Evolutionary conservation across 768 basidiomycete species (phyloP).

Genomic region (Sarcodon sp.): DNA sequence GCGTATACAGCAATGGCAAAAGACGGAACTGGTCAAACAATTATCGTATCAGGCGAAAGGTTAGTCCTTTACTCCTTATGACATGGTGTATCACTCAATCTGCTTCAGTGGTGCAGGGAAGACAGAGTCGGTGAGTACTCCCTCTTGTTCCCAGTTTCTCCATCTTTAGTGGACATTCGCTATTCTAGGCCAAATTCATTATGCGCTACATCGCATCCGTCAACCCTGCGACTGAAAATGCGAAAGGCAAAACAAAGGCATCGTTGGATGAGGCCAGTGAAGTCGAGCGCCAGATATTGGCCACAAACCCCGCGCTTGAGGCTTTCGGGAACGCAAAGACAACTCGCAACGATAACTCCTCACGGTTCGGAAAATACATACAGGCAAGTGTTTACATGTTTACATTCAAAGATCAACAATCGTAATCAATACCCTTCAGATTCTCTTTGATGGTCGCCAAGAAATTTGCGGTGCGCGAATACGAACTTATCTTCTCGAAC

Average conservation of each 20-base stretch:
- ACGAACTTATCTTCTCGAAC: conserved; percentile 93
- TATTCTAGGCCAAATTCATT: conserved; percentile 83
- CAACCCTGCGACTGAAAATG: conserved; percentile 58
- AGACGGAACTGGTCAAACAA: conserved; percentile 91
- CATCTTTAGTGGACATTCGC: conserved; percentile 2
- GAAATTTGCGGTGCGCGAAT: conserved; percentile 99
- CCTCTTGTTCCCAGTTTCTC: neutral
- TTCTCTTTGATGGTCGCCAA: conserved; percentile 90
- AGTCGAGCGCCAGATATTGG: conserved; percentile 93
- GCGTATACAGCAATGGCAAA: conserved; percentile 96
- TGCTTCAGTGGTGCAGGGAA: conserved; percentile 86
- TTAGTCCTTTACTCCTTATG: conserved; percentile 20
- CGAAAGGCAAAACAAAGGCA: conserved; percentile 54
- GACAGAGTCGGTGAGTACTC: conserved; percentile 78
- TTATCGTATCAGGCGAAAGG: conserved; percentile 98
- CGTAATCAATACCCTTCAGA: conserved; percentile 33
- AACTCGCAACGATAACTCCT: conserved; percentile 97
- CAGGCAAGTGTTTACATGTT: conserved; percentile 49
- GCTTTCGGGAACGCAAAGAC: conserved; percentile 99
- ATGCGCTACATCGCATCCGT: conserved; percentile 98
- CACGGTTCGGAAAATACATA: conserved; percentile 98
- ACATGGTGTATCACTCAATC: conserved; percentile 5
- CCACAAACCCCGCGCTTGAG: conserved; percentile 98
- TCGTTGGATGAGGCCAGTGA: conserved; percentile 83
- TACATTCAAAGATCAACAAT: neutral